Base-by-base conservation (phyloP, 2,329 filamentous ascomycete genomes). In the Raffaelea arxii region DNA sequence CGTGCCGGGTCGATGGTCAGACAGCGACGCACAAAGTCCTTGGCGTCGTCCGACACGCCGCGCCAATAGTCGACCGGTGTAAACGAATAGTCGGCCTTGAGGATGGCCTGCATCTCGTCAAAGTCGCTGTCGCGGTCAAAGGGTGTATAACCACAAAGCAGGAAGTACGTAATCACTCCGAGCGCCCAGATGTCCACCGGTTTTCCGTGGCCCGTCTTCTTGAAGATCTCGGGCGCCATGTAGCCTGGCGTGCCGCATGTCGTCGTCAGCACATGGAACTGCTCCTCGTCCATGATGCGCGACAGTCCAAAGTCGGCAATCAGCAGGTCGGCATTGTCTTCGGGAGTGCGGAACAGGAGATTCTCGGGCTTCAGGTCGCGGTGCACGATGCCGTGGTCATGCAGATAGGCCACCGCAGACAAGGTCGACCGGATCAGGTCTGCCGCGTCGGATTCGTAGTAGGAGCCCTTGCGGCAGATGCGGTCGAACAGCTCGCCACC, bases 221-320 rank as follows among this genome's bases (percentile, higher is more conserved):
- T 95, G 70, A 98, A 98, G 59, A 98, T 98, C 65, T 98, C 92
- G 21, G 92, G 92, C 2, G 92, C 92, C 92, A n/a, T 98, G 67
- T 98, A 98, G 42, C 92, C 92, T 4, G 92, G 92, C 2, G 92
- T 98, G 49, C 92, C 92, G 63, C 92, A 98, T 2, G 92, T 98
- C 1, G 92, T 98, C 11, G 92, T 98, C 52, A 98, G 71, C 25
- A 97, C 91, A 62, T 97, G 92, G 65, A 97, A 97, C 62, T 95
- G 87, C 66, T 96, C 89, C 67, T 97, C 92, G 61, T 98, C 92
- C 91, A 98, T 97, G 67, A 98, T 96, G 49, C 92, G 80, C 23
- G 85, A 92, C 43, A 98, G 72, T 10, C 92, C 92, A 65, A 98
- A 98, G 63, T 98, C 92, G 51, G 92, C 92, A 62, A 98, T 98